Evolutionary conservation across 768 basidiomycete genomes (phyloP).

Genomic region (Boletus rufocinnamomeus): DNA sequence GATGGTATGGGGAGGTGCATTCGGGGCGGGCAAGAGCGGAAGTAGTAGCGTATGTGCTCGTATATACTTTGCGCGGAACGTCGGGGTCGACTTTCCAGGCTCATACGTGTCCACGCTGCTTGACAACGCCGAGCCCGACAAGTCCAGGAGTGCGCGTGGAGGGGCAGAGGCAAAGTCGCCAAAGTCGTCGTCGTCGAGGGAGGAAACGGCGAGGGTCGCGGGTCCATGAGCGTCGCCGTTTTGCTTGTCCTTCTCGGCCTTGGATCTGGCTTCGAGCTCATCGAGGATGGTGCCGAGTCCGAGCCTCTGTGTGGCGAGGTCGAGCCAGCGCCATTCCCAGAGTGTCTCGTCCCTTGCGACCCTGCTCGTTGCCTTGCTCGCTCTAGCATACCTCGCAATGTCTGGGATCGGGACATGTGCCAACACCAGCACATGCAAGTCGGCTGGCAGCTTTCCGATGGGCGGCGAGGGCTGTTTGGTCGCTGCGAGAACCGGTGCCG

Average conservation of each 20-base stretch:
- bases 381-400: slow-evolving; percentile 71
- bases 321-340: slow-evolving; percentile 76
- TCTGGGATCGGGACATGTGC: slow-evolving; percentile 77
- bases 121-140: slow-evolving; percentile 13
- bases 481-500: slow-evolving; percentile 19
- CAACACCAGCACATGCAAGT: slow-evolving; percentile 75
- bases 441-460: slow-evolving; percentile 79
- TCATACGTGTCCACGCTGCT: slow-evolving; percentile 19
- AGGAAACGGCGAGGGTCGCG: slow-evolving; percentile 56
- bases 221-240: slow-evolving; percentile 47
- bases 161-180: slow-evolving; percentile 73
- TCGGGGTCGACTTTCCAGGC: slow-evolving; percentile 28
- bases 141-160: slow-evolving; percentile 22
- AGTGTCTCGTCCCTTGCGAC: slow-evolving; percentile 70
- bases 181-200: slow-evolving; percentile 75
- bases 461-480: slow-evolving; percentile 36
- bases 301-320: slow-evolving; percentile 52
- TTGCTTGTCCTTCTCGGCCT: slow-evolving; percentile 36
- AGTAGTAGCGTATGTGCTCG: slow-evolving; percentile 57
- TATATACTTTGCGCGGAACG: slow-evolving; percentile 51
- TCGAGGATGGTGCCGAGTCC: slow-evolving; percentile 54
- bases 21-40: slow-evolving; percentile 57
- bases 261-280: slow-evolving; percentile 51
- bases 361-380: slow-evolving; percentile 61
- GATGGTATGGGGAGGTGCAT: slow-evolving; percentile 67